Percentiles rank a stretch among this genome's conserved stretches.
Evolutionary conservation across 768 basidiomycete species (phyloP).

Genomic region (Agaricus sinodeliciosus): DNA sequence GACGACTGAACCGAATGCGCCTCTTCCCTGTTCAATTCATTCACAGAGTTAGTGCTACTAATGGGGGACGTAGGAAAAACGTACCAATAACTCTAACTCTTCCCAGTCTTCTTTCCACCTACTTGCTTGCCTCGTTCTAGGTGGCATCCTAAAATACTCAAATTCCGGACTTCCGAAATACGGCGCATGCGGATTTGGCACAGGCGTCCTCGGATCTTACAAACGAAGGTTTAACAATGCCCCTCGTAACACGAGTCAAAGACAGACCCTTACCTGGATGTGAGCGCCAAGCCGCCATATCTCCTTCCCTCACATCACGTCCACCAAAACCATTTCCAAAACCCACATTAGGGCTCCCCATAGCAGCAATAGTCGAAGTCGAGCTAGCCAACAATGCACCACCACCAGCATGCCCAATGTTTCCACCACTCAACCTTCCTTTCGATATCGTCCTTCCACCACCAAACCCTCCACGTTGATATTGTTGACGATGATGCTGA

Average conservation of each 20-base stretch:
- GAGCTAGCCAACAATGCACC: constrained; percentile 17
- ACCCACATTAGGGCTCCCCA: background rate
- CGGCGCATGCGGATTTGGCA: constrained; percentile 23
- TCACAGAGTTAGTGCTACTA: background rate
- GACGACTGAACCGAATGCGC: constrained; percentile 91
- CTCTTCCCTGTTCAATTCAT: constrained; percentile 55
- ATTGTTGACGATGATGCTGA: background rate
- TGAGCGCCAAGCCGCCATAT: background rate
- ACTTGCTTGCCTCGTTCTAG: constrained; percentile 48
- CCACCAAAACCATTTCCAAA: background rate
- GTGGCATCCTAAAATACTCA: constrained; percentile 49
- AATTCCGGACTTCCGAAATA: constrained; percentile 53
- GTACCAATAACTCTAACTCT: constrained; percentile 77
- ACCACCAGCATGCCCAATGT: background rate
- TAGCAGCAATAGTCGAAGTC: constrained; percentile 22
- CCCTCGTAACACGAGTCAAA: background rate
- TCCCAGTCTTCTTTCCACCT: constrained; percentile 95
- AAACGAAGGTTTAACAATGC: background rate
- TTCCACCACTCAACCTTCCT: background rate
- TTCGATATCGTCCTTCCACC: background rate
- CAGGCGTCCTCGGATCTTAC: constrained; percentile 42
- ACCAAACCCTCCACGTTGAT: background rate
- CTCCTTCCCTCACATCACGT: background rate
- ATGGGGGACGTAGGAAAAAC: constrained; percentile 9
- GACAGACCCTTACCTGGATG: background rate